phyloP scores from a whole-genome alignment of 768 basidiomycete species.

The Suillus placidus region DNA sequence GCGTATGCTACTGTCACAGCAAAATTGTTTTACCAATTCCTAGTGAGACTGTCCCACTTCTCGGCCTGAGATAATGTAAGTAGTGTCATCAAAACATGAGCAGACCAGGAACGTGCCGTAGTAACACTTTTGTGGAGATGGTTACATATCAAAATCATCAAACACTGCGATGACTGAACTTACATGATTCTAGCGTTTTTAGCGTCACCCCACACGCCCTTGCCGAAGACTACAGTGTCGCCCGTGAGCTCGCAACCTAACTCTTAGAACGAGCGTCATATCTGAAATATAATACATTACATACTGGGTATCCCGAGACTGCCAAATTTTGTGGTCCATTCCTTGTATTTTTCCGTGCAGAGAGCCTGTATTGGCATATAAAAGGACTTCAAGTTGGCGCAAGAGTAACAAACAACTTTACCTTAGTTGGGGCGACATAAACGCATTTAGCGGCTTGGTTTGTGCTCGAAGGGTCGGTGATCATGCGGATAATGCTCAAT shows the following conservation, averaged over 20 bases:
- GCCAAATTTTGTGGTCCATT: constrained; percentile 85
- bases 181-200: constrained; percentile 81
- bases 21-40: constrained; percentile 65
- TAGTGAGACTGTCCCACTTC: constrained; percentile 94
- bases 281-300: constrained; percentile 17
- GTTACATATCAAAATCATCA: constrained; percentile 9
- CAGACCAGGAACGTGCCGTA: constrained; percentile 52
- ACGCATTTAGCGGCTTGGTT: constrained; percentile 63
- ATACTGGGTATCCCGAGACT: constrained; percentile 76
- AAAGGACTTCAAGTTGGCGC: not conserved
- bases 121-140: constrained; percentile 55
- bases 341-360: constrained; percentile 80
- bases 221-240: constrained; percentile 74
- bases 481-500: constrained; percentile 78
- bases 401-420: constrained; percentile 25
- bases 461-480: constrained; percentile 45
- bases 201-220: constrained; percentile 71
- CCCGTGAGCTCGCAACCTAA: constrained; percentile 91
- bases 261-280: not conserved
- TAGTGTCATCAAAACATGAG: not conserved
- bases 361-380: constrained; percentile 58
- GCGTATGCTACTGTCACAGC: constrained; percentile 2
- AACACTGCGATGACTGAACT: constrained; percentile 19
- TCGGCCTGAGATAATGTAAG: constrained; percentile 62
- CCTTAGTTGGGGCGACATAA: constrained; percentile 95